Base-by-base conservation (phyloP, 495 filamentous ascomycete species). In the Venustampulla echinocandica region DNA sequence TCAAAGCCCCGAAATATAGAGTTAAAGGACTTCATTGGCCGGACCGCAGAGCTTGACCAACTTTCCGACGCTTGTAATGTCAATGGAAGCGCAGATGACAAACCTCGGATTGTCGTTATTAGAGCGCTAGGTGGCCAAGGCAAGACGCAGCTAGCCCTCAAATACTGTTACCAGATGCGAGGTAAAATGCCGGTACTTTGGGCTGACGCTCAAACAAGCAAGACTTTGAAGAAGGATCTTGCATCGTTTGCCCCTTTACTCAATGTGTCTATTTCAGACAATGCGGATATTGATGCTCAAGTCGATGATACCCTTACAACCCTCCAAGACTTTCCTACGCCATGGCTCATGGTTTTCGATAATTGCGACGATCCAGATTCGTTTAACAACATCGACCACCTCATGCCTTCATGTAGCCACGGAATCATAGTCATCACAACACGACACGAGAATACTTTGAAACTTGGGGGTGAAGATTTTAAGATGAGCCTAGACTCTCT, bases 131-230 rank as follows among this genome's bases (percentile, higher is more conserved):
- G 54, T 14, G 61, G 60, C 19, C 60, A 61, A 52, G 56, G 61
- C 35, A 64, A 64, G 47, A 64, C 50, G 34, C 58, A 62, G 39
- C 32, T 64, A 36, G 60, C 61, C 6, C 39, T 56, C 18, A 50
- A 58, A 32, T 64, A 57, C 42, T 61, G 59, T 43, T 25, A 42
- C 28, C 21, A 33, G 15, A 28, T 24, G 14, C 14, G 17, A 18
- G 42, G 48, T 28, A 47, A 50, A 23, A 35, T 49, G 30, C 46
- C 44, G 18, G 50, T 59, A 42, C 54, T 64, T 44, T 64, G 61
- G 61, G 32, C 61, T 21, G 53, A 63, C 28, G 56, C 58, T 33
- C 49, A 35, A 46, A 43, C 50, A 9, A 23, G 45, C 18, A 38
- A 28, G 10, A 42, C 57, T n/a, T 33, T 39, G 22, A 51, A 37